These are phyloP conservation scores for Helminthosporium solani DNA, from an alignment of 2,329 filamentous ascomycete species.

Conservation along the genomic window DNA sequence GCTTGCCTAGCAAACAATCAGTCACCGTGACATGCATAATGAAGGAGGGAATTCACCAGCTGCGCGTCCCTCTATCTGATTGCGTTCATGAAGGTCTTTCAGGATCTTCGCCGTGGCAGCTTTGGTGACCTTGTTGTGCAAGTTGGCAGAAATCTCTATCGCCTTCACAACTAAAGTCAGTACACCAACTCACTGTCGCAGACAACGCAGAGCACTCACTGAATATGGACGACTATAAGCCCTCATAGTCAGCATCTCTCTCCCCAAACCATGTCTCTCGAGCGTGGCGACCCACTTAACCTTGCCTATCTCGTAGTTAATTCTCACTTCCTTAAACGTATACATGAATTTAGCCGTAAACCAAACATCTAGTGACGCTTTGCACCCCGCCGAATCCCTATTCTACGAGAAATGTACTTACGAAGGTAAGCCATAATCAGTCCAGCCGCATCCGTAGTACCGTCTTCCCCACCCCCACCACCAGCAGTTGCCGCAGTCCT, in stretches of 20 bases:
- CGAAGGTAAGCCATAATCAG: constrained; percentile 55
- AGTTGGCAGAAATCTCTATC: constrained; percentile 60
- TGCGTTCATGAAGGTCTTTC: constrained; percentile 62
- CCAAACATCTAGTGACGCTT: no score
- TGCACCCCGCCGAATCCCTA: no score
- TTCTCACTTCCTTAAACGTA: not conserved
- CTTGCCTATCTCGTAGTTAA: constrained; percentile 40
- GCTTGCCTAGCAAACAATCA: constrained; percentile 53
- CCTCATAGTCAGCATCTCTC: constrained; percentile 38
- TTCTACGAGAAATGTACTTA: constrained; percentile 40
- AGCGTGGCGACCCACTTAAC: constrained; percentile 48
- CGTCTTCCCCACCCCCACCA: not conserved
- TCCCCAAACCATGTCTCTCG: not conserved
- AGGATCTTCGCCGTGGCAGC: constrained; percentile 61
- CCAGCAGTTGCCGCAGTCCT: not conserved
- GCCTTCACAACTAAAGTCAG: constrained; percentile 39
- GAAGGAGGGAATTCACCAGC: constrained; percentile 45
- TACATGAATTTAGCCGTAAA: no score
- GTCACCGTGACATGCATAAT: not conserved
- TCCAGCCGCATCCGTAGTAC: constrained; percentile 36
- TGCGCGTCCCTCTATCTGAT: constrained; percentile 58
- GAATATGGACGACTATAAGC: constrained; percentile 54
- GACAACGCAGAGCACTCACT: constrained; percentile 33
- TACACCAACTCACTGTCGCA: not conserved
- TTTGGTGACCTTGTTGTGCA: constrained; percentile 63